phyloP scores from a whole-genome alignment of 176 grass and related monocot species.

The Pontederia crassipes region DNA sequence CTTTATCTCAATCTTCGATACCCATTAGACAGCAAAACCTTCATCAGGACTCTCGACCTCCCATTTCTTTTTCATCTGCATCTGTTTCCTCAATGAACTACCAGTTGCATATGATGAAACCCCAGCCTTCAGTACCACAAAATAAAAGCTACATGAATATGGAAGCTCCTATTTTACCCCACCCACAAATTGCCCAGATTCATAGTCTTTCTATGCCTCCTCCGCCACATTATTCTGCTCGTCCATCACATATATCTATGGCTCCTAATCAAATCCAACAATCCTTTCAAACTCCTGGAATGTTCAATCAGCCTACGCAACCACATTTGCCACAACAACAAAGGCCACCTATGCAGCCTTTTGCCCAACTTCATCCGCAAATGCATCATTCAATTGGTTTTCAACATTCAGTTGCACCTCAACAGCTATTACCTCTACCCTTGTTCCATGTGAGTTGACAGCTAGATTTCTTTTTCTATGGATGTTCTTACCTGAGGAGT shows the following conservation, averaged over 20 bases:
- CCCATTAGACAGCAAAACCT: conserved; percentile 31
- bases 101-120: conserved; percentile 24
- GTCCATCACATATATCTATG: conserved; percentile 45
- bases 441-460: conserved; percentile 11
- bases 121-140: conserved; percentile 31
- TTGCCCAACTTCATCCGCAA: conserved; percentile 29
- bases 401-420: conserved; percentile 6
- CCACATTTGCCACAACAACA: conserved; percentile 63
- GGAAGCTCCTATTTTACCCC: conserved; percentile 34
- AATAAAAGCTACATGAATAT: conserved; percentile 33
- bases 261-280: conserved; percentile 40
- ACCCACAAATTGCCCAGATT: conserved; percentile 49
- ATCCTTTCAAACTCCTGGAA: conserved; percentile 53
- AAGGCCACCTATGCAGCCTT: conserved; percentile 67
- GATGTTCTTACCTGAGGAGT: background rate
- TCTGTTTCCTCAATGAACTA: conserved; percentile 36
- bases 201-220: conserved; percentile 35
- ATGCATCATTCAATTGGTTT: conserved; percentile 12
- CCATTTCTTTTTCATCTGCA: conserved; percentile 30
- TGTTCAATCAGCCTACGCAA: conserved; percentile 66
- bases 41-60: conserved; percentile 7
- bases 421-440: conserved; percentile 1
- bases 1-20: conserved; percentile 26
- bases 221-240: conserved; percentile 42
- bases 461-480: background rate